Evolutionary conservation across 2,329 filamentous ascomycete species (phyloP).

Genomic region (Fusarium pseudoanthophilum): DNA sequence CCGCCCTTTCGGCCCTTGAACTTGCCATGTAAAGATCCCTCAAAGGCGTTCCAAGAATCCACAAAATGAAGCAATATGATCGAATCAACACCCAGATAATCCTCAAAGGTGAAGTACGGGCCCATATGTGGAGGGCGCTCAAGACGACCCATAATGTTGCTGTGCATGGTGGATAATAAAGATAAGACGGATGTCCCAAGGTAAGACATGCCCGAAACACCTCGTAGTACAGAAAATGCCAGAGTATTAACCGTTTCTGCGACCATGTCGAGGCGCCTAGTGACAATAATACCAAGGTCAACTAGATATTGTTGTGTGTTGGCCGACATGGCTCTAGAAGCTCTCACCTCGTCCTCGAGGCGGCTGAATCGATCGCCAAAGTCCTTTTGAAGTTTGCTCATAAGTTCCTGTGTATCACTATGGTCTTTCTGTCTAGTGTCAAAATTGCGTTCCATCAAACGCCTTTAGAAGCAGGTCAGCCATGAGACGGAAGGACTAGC

Average conservation of each 20-base stretch:
- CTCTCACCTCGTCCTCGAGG: neutral
- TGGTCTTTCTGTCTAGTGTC: neutral
- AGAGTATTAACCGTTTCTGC: neutral
- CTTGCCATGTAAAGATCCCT: neutral
- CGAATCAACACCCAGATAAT: neutral
- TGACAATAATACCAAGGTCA: accelerated
- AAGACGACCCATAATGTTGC: accelerated
- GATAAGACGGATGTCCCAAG: neutral
- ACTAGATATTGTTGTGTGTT: accelerated
- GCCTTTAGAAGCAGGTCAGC: accelerated
- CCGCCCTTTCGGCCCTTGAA: neutral
- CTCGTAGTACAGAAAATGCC: accelerated
- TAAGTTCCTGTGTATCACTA: neutral
- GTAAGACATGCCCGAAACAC: accelerated
- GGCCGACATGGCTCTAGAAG: accelerated
- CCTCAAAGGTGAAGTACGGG: accelerated
- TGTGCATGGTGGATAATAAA: neutral
- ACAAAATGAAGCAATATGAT: neutral
- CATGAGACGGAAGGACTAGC: accelerated
- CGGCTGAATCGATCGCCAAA: accelerated
- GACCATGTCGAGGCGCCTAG: accelerated
- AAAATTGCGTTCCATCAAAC: neutral
- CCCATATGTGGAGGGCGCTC: accelerated
- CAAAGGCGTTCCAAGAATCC: neutral
- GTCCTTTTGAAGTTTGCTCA: neutral